Evolutionary conservation across 495 filamentous ascomycete species (phyloP).

Genomic region (Penicillium argentinense): DNA sequence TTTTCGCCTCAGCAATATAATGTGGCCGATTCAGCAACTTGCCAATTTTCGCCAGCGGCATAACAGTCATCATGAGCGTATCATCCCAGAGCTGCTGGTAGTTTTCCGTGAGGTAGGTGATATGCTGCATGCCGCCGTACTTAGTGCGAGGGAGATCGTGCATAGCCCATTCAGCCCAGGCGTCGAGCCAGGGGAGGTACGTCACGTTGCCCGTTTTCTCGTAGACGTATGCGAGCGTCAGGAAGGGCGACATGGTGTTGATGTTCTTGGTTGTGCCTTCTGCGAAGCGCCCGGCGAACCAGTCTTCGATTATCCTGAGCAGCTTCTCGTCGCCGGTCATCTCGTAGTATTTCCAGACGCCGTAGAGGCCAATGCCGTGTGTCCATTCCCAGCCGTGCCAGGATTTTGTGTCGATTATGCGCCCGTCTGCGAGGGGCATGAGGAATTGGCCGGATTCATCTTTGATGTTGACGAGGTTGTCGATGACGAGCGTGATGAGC

Average conservation of each 20-base stretch:
- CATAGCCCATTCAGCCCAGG: constrained; percentile 77
- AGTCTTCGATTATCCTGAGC: constrained; percentile 61
- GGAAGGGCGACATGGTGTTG: constrained; percentile 74
- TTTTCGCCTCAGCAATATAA: constrained; percentile 72
- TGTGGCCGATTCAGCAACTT: constrained; percentile 59
- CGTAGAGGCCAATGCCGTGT: constrained; percentile 73
- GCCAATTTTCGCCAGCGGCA: constrained; percentile 75
- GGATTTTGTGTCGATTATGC: constrained; percentile 75
- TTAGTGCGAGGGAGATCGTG: constrained; percentile 66
- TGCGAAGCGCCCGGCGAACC: constrained; percentile 64
- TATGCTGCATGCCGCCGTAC: constrained; percentile 72
- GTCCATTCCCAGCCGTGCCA: constrained; percentile 84
- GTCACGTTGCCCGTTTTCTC: constrained; percentile 60
- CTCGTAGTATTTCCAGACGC: constrained; percentile 75
- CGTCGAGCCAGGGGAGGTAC: constrained; percentile 68
- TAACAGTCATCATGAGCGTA: constrained; percentile 78
- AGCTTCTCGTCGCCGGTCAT: constrained; percentile 54
- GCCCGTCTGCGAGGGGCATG: constrained; percentile 62
- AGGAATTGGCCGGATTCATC: constrained; percentile 70
- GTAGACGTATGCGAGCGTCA: constrained; percentile 70
- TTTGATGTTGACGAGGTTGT: constrained; percentile 68
- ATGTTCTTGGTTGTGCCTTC: constrained; percentile 77
- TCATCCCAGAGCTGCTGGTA: constrained; percentile 75
- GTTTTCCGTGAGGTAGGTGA: constrained; percentile 60
- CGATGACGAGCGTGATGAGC: constrained; percentile 59